Conservation (phyloP, 345 rosid genomes). For the Cardamine resedifolia region DNA sequence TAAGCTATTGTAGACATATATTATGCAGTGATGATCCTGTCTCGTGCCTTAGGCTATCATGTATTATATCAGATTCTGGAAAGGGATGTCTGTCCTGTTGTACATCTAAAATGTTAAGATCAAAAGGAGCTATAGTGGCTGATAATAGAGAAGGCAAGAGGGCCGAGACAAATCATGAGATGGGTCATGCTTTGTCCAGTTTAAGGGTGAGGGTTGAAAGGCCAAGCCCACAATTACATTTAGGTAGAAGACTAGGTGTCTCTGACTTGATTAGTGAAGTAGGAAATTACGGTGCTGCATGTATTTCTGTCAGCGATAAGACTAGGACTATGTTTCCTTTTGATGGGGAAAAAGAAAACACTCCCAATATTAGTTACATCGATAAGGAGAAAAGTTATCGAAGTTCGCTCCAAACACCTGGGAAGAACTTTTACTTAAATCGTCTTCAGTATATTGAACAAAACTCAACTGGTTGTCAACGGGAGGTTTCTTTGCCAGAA, state of each 20-base stretch:
- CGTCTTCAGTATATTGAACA: constrained; percentile 57
- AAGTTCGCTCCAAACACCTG: constrained; percentile 44
- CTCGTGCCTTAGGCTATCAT: constrained; percentile 45
- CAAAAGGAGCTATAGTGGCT: constrained; percentile 9
- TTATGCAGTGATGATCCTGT: constrained; percentile 61
- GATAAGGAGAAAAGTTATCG: constrained; percentile 17
- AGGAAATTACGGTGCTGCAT: constrained; percentile 17
- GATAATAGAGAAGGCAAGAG: constrained; percentile 37
- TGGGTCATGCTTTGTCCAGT: constrained; percentile 25
- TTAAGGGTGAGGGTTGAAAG: constrained; percentile 22
- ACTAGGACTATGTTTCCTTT: constrained; percentile 21
- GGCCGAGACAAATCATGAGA: constrained; percentile 14
- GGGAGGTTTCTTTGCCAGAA: constrained; percentile 65
- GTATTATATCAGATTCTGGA: constrained; percentile 32
- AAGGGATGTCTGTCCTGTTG: constrained; percentile 22
- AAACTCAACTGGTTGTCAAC: constrained; percentile 37
- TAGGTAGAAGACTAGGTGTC: constrained; percentile 22
- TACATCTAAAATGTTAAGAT: constrained; percentile 24
- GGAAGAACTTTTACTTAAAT: constrained; percentile 75
- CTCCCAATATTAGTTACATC: constrained; percentile 8
- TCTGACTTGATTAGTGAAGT: constrained; percentile 13
- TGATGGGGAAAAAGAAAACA: constrained; percentile 30
- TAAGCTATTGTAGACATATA: constrained; percentile 56
- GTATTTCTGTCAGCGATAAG: constrained; percentile 31
- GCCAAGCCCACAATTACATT: constrained; percentile 20